Evolutionary conservation across 179 eudicot species (phyloP).

Genomic region (Spinacia oleracea): DNA sequence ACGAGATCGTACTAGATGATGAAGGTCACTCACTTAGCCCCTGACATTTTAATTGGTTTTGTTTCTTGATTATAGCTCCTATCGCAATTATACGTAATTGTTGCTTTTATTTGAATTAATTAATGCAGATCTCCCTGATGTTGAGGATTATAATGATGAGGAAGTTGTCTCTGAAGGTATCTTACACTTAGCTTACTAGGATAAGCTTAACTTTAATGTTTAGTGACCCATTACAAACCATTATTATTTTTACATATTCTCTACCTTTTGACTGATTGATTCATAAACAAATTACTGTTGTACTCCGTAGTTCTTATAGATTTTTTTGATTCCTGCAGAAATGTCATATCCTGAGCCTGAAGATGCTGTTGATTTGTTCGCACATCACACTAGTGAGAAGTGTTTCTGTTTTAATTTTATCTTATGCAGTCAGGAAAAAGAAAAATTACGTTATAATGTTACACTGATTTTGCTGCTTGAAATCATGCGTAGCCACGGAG

Average conservation of each 20-base stretch:
- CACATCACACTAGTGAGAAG: background rate
- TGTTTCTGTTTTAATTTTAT: too few species aligned
- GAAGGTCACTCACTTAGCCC: background rate
- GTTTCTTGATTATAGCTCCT: background rate
- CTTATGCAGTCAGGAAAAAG: background rate
- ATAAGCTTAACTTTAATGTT: too few species aligned
- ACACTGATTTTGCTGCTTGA: background rate
- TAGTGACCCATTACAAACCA: too few species aligned
- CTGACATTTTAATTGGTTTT: too few species aligned
- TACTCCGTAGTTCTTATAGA: background rate
- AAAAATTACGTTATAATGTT: too few species aligned
- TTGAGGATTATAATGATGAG: background rate
- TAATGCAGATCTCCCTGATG: slow-evolving; percentile 3
- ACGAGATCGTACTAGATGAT: background rate
- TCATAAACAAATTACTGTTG: background rate
- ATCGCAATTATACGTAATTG: background rate
- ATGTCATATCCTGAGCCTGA: background rate
- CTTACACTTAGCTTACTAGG: background rate
- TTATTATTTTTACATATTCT: too few species aligned
- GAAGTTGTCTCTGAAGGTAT: background rate
- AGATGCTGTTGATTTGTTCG: background rate
- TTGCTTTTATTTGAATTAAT: background rate
- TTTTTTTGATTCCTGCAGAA: background rate
- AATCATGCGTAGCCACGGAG: background rate
- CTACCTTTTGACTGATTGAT: background rate